phyloP scores from a whole-genome alignment of 495 filamentous ascomycete species.

The Podospora anserina region DNA sequence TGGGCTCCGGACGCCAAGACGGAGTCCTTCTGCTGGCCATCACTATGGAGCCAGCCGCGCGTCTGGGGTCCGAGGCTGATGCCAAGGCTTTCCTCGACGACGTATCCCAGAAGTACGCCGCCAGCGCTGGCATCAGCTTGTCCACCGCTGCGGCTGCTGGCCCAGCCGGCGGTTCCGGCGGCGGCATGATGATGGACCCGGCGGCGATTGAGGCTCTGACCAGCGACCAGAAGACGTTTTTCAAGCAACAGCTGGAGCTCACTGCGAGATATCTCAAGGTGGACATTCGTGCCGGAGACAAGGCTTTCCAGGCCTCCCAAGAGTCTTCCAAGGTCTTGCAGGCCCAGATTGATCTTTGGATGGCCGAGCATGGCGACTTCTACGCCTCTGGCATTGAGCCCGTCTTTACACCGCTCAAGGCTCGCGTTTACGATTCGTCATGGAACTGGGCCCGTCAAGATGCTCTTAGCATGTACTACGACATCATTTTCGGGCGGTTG shows the following conservation, averaged over 20 bases:
- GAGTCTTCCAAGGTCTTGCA: slow-evolving; percentile 83
- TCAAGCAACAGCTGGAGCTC: slow-evolving; percentile 96
- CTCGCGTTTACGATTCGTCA: slow-evolving; percentile 93
- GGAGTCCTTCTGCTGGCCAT: slow-evolving; percentile 84
- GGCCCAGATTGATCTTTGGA: slow-evolving; percentile 92
- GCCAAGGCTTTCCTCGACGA: slow-evolving; percentile 90
- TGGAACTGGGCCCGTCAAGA: slow-evolving; percentile 99
- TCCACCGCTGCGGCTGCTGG: slow-evolving; percentile 68
- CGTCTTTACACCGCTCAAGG: slow-evolving; percentile 87
- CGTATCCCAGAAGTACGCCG: slow-evolving; percentile 83
- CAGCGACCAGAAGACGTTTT: slow-evolving; percentile 88
- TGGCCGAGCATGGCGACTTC: slow-evolving; percentile 89
- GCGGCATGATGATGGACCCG: slow-evolving; percentile 98
- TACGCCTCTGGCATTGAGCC: slow-evolving; percentile 94
- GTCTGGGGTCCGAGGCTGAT: slow-evolving; percentile 83
- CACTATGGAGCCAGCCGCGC: slow-evolving; percentile 85
- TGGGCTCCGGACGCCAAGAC: slow-evolving; percentile 85
- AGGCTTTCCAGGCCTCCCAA: slow-evolving; percentile 78
- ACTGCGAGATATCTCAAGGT: slow-evolving; percentile 95
- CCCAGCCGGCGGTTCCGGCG: slow-evolving; percentile 67
- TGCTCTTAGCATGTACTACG: slow-evolving; percentile 96
- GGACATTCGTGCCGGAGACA: slow-evolving; percentile 92
- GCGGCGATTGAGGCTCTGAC: slow-evolving; percentile 95
- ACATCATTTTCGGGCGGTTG: slow-evolving; percentile 96
- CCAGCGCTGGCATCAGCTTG: slow-evolving; percentile 78